Evolutionary conservation across 2,329 filamentous ascomycete genomes (phyloP).

Genomic region (Passalora sequoiae): DNA sequence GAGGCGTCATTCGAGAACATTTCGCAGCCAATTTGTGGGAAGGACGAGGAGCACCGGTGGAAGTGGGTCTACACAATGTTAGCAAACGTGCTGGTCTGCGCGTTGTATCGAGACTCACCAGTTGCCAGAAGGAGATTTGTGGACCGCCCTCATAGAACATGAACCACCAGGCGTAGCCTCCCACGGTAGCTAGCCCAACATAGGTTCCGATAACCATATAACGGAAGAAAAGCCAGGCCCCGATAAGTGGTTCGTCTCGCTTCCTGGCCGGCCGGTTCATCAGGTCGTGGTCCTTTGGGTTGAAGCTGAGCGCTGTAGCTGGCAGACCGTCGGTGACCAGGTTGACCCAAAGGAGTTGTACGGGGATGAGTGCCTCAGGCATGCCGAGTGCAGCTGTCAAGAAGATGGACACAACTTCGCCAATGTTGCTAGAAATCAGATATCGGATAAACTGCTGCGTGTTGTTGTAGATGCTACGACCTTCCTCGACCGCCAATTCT

Average conservation of each 20-base stretch:
- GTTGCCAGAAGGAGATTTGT: conserved; percentile 83
- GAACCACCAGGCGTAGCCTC: conserved; percentile 99
- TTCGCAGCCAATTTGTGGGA: conserved; percentile 81
- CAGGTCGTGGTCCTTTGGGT: conserved; percentile 95
- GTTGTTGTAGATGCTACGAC: conserved; percentile 98
- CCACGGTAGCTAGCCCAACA: conserved; percentile 89
- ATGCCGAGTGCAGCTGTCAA: conserved; percentile 92
- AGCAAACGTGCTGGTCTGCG: background rate
- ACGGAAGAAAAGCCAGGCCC: conserved; percentile 94
- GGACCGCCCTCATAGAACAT: conserved; percentile 90
- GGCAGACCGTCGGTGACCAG: conserved; percentile 95
- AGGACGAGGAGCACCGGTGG: conserved; percentile 82
- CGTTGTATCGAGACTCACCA: conserved; percentile 47
- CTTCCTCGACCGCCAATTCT: conserved; percentile 91
- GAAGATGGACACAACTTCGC: conserved; percentile 98
- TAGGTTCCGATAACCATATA: conserved; percentile 96
- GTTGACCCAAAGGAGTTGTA: conserved; percentile 98
- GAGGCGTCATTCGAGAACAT: conserved; percentile 87
- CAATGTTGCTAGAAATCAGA: conserved; percentile 97
- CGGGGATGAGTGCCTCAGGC: conserved; percentile 94
- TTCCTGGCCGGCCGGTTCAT: conserved; percentile 90
- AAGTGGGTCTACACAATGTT: conserved; percentile 85
- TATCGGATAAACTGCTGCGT: conserved; percentile 99
- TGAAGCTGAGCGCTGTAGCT: conserved; percentile 93
- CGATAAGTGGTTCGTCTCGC: conserved; percentile 86